These are phyloP conservation scores for Hippophae gyantsensis DNA, from an alignment of 306 rosid genomes.

Conservation along the genomic window DNA sequence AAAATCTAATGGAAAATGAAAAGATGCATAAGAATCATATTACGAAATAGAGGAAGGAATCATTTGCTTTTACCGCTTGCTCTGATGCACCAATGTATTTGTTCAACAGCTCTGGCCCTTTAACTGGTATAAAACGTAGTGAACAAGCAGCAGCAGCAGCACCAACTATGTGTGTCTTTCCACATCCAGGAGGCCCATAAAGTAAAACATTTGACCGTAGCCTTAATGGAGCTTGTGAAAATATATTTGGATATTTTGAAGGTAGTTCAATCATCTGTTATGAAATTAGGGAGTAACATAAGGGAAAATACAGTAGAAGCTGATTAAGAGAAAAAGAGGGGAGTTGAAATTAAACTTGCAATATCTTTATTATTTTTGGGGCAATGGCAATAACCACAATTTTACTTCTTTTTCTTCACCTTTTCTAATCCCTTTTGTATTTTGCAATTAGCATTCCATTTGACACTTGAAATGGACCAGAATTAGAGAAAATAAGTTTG, in stretches of 20 bases:
- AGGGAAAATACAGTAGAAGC: not conserved
- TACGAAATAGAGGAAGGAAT: slow-evolving; percentile 5
- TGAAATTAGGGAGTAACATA: not conserved
- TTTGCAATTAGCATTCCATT: no score
- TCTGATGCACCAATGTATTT: slow-evolving; percentile 98
- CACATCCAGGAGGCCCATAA: slow-evolving; percentile 98
- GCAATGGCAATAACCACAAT: no score
- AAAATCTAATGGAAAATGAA: not conserved
- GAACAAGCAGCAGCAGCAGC: slow-evolving; percentile 96
- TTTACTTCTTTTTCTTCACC: no score
- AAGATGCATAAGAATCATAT: not conserved
- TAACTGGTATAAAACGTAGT: slow-evolving; percentile 76
- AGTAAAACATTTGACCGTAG: slow-evolving; percentile 83
- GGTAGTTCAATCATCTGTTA: slow-evolving; percentile 87
- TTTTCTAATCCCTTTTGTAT: no score
- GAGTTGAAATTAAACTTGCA: not conserved
- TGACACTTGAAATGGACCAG: no score
- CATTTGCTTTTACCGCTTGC: slow-evolving; percentile 77
- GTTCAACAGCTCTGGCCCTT: slow-evolving; percentile 93
- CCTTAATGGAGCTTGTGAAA: slow-evolving; percentile 88
- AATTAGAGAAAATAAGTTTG: no score
- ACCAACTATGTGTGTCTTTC: slow-evolving; percentile 92
- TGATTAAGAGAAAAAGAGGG: not conserved
- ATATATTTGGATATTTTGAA: slow-evolving; percentile 76
- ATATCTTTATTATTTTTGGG: no score